These are phyloP conservation scores for Melampsora americana DNA, from an alignment of 1,284 basidiomycete species.

Conservation along the genomic window DNA sequence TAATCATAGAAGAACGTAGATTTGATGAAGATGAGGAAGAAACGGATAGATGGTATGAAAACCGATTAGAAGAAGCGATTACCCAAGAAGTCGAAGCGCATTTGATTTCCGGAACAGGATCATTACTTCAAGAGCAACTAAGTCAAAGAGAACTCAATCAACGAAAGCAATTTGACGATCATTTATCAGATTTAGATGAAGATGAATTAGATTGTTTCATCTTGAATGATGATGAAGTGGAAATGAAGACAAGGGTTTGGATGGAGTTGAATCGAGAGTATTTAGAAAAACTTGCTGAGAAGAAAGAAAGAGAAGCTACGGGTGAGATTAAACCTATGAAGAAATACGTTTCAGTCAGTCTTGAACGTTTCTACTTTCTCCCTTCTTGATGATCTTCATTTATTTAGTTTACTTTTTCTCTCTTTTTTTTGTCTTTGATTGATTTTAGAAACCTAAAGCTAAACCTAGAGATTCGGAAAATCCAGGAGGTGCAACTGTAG, in stretches of 20 bases:
- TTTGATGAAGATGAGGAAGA: constrained; percentile 49
- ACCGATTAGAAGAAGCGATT: constrained; percentile 35
- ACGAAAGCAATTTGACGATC: constrained; percentile 33
- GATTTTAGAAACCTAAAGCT: constrained; percentile 12
- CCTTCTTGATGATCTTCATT: not conserved
- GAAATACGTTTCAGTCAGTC: constrained; percentile 7
- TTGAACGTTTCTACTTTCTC: no score
- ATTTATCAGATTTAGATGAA: constrained; percentile 76
- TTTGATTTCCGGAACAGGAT: constrained; percentile 34
- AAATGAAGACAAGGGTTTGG: constrained; percentile 91
- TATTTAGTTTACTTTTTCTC: not conserved
- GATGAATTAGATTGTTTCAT: constrained; percentile 82
- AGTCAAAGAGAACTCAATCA: constrained; percentile 31
- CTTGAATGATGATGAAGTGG: constrained; percentile 77
- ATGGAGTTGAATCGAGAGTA: constrained; percentile 93
- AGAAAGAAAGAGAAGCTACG: constrained; percentile 50
- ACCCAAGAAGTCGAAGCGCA: constrained; percentile 44
- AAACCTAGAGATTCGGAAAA: constrained; percentile 42
- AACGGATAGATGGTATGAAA: constrained; percentile 18
- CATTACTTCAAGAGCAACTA: constrained; percentile 41
- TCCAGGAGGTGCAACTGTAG: constrained; percentile 25
- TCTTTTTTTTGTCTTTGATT: not conserved
- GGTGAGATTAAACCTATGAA: constrained; percentile 25
- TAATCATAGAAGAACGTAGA: constrained; percentile 39
- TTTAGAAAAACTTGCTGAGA: constrained; percentile 80